Base-by-base conservation (phyloP, 2,329 filamentous ascomycete species). In the Aspergillus niger region DNA sequence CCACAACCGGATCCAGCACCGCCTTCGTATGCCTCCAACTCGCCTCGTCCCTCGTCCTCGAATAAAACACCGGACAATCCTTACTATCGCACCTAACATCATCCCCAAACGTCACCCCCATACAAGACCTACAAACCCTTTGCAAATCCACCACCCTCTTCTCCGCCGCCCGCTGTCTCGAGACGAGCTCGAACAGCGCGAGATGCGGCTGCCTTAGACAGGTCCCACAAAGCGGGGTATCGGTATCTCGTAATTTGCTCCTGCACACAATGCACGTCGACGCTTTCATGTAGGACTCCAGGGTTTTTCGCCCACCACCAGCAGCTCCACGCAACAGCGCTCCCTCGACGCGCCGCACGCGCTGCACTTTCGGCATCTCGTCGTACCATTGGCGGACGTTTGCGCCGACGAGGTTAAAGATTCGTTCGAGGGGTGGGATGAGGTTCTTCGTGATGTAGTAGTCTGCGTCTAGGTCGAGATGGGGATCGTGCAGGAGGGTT, bases 361-460 rank as follows among this genome's bases (percentile, higher is more conserved):
- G 88, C 71, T 92, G 90, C 20, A 95, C 83, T 74, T 96, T 97
- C 49, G 94, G 94, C 92, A 98, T 96, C 76, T 97, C 92, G 64
- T 97, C 92, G 71, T 92, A 98, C 95, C 95, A 99, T 61, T 86
- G 85, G 17, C 91, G 82, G 0, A 98, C 91, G 72, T 95, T 96
- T 32, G 92, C 95, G 6, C 95, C 95, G 2, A 98, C 91, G 2
- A 99, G 88, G 70, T 95, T 97, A 80, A 99, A 97, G 65, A 99
- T 97, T 28, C 95, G 89, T 76, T 98, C 94, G 0, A 99, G 83
- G 0, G 95, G 95, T 5, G 95, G 95, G 53, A 99, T 96, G 8
- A 99, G 74, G 72, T 97, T 98, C 80, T 97, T 98, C 17, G 85
- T 87, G 70, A 99, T 98, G 79, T 99, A 99, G 77, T 99, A 99